Evolutionary conservation across 371 early-diverging fungal genomes (phyloP).

Genomic region (Massospora cicadina): DNA sequence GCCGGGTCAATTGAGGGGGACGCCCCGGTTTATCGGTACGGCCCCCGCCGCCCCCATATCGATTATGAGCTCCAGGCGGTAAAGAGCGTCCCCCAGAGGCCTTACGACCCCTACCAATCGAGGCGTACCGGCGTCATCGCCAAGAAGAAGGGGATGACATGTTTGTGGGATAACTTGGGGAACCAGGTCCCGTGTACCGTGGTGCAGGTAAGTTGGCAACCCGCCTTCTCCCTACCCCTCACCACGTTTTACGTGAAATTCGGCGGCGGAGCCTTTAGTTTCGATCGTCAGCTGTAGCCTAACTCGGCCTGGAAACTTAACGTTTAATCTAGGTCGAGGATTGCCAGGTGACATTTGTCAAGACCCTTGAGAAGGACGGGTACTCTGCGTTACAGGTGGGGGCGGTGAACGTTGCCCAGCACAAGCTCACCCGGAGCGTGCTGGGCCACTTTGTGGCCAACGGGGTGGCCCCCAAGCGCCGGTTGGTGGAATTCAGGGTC

Average conservation of each 20-base stretch:
- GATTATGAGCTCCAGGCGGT: neutral
- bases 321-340: slow-evolving; percentile 61
- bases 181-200: slow-evolving; percentile 81
- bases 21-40: too few relatives aligned
- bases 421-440: slow-evolving; percentile 44
- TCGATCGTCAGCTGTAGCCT: too few relatives aligned
- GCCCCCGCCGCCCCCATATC: neutral
- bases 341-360: slow-evolving; percentile 48
- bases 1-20: too few relatives aligned
- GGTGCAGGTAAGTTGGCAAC: slow-evolving; percentile 42
- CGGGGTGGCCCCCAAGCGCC: slow-evolving; percentile 54
- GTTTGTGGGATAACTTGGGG: slow-evolving; percentile 87
- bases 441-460: slow-evolving; percentile 54
- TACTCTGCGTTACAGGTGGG: slow-evolving; percentile 65
- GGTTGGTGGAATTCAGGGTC: slow-evolving; percentile 65
- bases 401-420: slow-evolving; percentile 37
- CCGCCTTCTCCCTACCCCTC: neutral
- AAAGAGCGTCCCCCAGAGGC: neutral
- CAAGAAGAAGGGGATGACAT: slow-evolving; percentile 84
- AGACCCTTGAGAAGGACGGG: slow-evolving; percentile 38
- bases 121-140: slow-evolving; percentile 66
- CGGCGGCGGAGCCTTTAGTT: too few relatives aligned
- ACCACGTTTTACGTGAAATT: too few relatives aligned
- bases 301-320: too few relatives aligned
- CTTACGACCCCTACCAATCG: slow-evolving; percentile 15